These are phyloP conservation scores for Pleomassaria siparia DNA, from an alignment of 2,329 filamentous ascomycete genomes.

Conservation along the genomic window DNA sequence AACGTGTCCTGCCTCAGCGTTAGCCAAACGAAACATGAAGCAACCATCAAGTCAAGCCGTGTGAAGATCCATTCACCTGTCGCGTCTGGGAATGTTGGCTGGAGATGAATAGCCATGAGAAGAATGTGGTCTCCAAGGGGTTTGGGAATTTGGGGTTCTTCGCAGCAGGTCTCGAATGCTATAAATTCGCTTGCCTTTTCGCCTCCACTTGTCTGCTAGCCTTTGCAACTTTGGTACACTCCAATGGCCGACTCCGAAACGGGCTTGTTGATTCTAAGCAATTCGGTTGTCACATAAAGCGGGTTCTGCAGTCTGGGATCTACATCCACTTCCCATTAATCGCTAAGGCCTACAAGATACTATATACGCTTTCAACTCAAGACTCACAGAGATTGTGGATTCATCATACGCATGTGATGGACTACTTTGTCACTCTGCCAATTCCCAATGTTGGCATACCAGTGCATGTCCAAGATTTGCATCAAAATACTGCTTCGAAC, in stretches of 20 bases:
- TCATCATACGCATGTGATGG: too few species aligned
- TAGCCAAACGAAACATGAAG: conserved; percentile 47
- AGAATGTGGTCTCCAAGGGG: conserved; percentile 54
- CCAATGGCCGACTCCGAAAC: conserved; percentile 9
- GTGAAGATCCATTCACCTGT: conserved; percentile 40
- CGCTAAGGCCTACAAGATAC: too few species aligned
- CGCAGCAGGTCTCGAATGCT: conserved; percentile 49
- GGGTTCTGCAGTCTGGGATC: too few species aligned
- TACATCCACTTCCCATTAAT: too few species aligned
- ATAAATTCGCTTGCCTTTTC: conserved; percentile 41
- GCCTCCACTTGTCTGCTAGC: conserved; percentile 1
- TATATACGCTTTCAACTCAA: too few species aligned
- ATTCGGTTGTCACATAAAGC: too few species aligned
- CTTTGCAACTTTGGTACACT: conserved; percentile 2
- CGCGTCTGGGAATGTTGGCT: conserved; percentile 26
- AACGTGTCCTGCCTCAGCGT: neutral
- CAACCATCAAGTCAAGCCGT: conserved; percentile 48
- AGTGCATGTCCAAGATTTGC: too few species aligned
- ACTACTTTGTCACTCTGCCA: too few species aligned
- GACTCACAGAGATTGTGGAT: too few species aligned
- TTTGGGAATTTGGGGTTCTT: conserved; percentile 48
- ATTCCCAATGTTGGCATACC: too few species aligned
- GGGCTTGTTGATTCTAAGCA: conserved; percentile 41
- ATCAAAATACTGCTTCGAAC: too few species aligned
- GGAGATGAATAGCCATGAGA: conserved; percentile 46